A percentile compares a stretch with the other conserved stretches of the same genome.
Evolutionary conservation across 441 rosid species (phyloP).

Genomic region (Pelargonium australe): DNA sequence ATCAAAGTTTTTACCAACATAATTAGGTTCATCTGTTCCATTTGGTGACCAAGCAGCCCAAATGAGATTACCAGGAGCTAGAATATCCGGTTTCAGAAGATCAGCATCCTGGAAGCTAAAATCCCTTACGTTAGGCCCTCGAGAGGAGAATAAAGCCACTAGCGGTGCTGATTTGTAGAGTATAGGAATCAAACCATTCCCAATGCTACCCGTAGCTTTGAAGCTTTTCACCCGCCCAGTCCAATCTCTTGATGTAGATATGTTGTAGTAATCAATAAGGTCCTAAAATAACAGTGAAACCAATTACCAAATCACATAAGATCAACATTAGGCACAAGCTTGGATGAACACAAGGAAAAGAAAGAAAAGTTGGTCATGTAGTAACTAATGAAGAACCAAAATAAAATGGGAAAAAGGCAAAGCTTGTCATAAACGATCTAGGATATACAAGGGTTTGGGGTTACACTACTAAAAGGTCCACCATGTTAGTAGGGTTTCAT

Average conservation of each 20-base stretch:
- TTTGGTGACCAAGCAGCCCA: constrained; percentile 99
- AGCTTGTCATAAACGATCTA: neutral
- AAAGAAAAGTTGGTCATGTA: neutral
- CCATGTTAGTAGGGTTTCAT: too few relatives aligned
- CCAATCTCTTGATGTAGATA: constrained; percentile 87
- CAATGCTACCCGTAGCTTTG: constrained; percentile 81
- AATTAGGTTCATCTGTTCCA: constrained; percentile 93
- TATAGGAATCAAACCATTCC: constrained; percentile 84
- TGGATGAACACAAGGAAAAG: neutral
- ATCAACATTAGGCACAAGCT: constrained; percentile 10
- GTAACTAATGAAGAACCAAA: neutral
- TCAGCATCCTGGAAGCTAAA: constrained; percentile 94
- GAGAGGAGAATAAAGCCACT: constrained; percentile 88
- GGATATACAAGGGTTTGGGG: neutral
- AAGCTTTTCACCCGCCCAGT: constrained; percentile 83
- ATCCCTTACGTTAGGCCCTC: constrained; percentile 94
- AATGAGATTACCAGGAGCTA: constrained; percentile 93
- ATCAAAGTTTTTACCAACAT: constrained; percentile 46
- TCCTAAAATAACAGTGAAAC: constrained; percentile 44
- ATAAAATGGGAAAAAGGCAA: neutral
- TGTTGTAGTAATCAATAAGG: constrained; percentile 85
- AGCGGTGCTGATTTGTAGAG: constrained; percentile 97
- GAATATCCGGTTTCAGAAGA: constrained; percentile 95
- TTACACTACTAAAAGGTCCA: too few relatives aligned
- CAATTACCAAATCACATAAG: constrained; percentile 15